Evolutionary conservation across 768 basidiomycete species (phyloP), one percentile per base, ranked within the genome.

Genomic region (Plicaturopsis crispa): DNA sequence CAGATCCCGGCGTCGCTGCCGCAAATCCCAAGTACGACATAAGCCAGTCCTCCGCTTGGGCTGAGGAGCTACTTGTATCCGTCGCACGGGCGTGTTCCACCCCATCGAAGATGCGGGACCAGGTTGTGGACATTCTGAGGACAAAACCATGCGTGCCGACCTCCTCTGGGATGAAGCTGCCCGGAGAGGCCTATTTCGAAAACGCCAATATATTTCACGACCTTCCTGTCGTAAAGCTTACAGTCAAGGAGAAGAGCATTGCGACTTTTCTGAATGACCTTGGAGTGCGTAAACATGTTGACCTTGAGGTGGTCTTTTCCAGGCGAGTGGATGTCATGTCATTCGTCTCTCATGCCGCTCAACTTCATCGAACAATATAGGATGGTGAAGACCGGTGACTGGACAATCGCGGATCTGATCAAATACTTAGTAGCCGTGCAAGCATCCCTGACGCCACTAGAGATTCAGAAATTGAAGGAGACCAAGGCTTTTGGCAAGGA

Each of bases 281-380:
- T 0, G 94, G 91, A 8, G 88, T 97, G 8, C 75, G 90, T 13
- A 88, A 80, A 53, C 91, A 93, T 46, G 90, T 97, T 5, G 87
- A 97, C 43, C 67, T 97, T 2, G 92, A 97, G 55, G 66, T 96
- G 3, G 73, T 99, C n/a, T 99, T 99, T 53, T 76, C 84, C 38
- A 72, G 92, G 81, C 86, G 38, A 35, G n/a, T n/a, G n/a, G n/a
- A n/a, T n/a, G n/a, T n/a, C n/a, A n/a, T n/a, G 66, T 47, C 2
- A 7, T 30, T 7, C 24, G 6, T 5, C 20, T 19, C 7, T 32
- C n/a, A 5, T 19, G 21, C 16, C 30, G 32, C 35, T 46, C 22
- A 37, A 30, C 30, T 20, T 24, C 16, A 22, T 22, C 23, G 35
- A 4, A 44, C n/a, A n/a, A n/a, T n/a, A n/a, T n/a, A 89, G 87